A percentile compares a stretch with the other conserved stretches of the same genome.
Evolutionary conservation across 2,329 filamentous ascomycete genomes (phyloP).

Genomic region (Thelonectria discophora): DNA sequence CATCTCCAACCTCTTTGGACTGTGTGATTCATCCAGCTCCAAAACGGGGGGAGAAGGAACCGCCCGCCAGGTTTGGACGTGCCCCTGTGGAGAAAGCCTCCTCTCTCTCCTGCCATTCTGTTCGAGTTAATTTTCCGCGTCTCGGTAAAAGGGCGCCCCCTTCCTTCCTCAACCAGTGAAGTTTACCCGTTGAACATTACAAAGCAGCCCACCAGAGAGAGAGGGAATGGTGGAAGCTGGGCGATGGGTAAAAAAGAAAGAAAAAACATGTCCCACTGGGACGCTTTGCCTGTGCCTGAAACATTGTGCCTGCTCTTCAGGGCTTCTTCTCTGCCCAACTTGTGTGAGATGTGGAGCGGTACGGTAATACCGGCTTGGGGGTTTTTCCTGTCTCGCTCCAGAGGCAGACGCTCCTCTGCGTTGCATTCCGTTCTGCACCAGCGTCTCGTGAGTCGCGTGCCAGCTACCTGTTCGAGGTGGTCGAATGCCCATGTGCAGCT

Average conservation of each 20-base stretch:
- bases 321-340: not conserved
- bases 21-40: conserved; percentile 10
- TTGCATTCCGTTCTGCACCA: too few species aligned
- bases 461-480: too few species aligned
- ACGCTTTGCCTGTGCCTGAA: conserved; percentile 22
- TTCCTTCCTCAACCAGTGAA: conserved; percentile 10
- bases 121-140: conserved; percentile 14
- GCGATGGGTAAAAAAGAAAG: not conserved
- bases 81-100: too few species aligned
- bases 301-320: not conserved
- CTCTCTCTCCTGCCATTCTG: not conserved
- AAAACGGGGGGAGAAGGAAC: not conserved
- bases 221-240: not conserved
- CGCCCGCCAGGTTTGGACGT: not conserved
- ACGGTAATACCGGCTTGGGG: not conserved
- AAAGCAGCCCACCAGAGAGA: conserved; percentile 11
- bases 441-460: too few species aligned
- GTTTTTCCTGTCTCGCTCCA: too few species aligned
- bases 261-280: conserved; percentile 2
- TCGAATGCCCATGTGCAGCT: too few species aligned
- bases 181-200: conserved; percentile 15
- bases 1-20: conserved; percentile 4
- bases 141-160: conserved; percentile 1
- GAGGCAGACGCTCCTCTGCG: too few species aligned
- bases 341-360: conserved; percentile 7